phyloP scores from a whole-genome alignment of 768 basidiomycete genomes.

The Hebeloma cylindrosporum region DNA sequence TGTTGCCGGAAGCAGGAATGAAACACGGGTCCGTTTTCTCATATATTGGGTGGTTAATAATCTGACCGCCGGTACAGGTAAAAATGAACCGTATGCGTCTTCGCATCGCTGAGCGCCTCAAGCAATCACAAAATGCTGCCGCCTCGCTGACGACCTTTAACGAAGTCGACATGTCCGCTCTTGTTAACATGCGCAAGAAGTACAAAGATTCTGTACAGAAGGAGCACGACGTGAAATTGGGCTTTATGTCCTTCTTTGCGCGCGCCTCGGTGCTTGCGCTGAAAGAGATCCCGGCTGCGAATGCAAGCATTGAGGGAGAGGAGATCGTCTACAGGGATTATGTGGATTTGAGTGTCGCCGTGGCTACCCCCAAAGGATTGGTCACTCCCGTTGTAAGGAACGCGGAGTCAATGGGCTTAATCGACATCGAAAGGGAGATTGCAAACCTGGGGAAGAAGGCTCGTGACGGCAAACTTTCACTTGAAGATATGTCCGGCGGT shows the following conservation, averaged over 20 bases:
- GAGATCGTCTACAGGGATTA: constrained; percentile 92
- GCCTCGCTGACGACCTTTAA: constrained; percentile 98
- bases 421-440: constrained; percentile 94
- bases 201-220: constrained; percentile 94
- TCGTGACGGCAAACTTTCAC: constrained; percentile 86
- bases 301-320: constrained; percentile 92
- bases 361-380: constrained; percentile 95
- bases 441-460: constrained; percentile 92
- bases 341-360: constrained; percentile 93
- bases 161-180: constrained; percentile 98
- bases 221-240: constrained; percentile 92
- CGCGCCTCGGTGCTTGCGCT: constrained; percentile 82
- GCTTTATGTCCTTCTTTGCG: constrained; percentile 98
- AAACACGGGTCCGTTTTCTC: constrained; percentile 69
- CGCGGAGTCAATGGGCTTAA: constrained; percentile 79
- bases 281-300: constrained; percentile 90
- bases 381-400: constrained; percentile 96
- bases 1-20: constrained; percentile 58
- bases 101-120: constrained; percentile 95
- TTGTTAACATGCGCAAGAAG: constrained; percentile 89
- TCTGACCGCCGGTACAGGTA: constrained; percentile 49
- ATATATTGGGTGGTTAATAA: constrained; percentile 1
- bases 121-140: constrained; percentile 96
- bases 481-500: constrained; percentile 98
- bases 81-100: constrained; percentile 99